These are phyloP conservation scores for Alnus rubra DNA, from an alignment of 306 rosid genomes.

Conservation along the genomic window DNA sequence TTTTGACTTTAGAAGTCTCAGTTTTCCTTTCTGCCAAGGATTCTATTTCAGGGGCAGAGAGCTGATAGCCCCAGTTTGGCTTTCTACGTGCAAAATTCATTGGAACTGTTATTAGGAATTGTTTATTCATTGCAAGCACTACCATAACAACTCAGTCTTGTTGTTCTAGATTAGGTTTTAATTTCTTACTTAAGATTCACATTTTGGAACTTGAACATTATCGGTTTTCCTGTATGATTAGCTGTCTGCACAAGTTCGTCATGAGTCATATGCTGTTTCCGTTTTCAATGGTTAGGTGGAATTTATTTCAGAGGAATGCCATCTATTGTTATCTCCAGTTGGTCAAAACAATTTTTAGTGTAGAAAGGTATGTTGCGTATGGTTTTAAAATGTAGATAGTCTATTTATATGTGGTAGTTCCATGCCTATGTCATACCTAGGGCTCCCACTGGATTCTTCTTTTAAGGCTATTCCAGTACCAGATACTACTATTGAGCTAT, in stretches of 20 bases:
- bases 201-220: not conserved
- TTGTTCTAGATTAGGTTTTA: not conserved
- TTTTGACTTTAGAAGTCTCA: not conserved
- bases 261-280: too few species aligned
- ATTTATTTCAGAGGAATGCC: not conserved
- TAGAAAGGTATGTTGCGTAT: not conserved
- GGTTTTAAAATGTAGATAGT: not conserved
- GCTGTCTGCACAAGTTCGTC: not conserved
- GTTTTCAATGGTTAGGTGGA: not conserved
- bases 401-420: not conserved
- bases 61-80: not conserved
- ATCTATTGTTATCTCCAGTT: not conserved
- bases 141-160: not conserved
- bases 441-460: not conserved
- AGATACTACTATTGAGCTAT: not conserved
- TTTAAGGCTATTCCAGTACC: not conserved
- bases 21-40: not conserved
- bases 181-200: not conserved
- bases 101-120: not conserved
- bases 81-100: not conserved
- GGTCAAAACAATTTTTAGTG: not conserved
- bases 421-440: not conserved
- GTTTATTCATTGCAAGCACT: not conserved
- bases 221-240: not conserved
- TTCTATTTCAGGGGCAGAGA: not conserved